Percentiles rank a stretch among this genome's conserved stretches.
phyloP scores from a whole-genome alignment of 805 yeast species.

The Ogataea degrootiae region DNA sequence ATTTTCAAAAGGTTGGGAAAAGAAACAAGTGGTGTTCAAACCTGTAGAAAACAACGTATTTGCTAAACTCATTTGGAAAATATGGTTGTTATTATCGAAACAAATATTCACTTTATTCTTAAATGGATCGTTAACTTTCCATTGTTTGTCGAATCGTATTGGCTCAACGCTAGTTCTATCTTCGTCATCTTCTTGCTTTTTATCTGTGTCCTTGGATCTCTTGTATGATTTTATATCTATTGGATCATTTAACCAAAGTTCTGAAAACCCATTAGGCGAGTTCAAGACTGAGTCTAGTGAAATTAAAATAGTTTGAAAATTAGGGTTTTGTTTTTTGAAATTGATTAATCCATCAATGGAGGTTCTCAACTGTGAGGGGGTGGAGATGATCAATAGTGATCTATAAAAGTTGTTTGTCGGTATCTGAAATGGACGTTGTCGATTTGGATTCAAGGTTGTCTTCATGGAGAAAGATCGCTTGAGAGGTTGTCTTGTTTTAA shows the following conservation, averaged over 20 bases:
- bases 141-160: conserved; percentile 9
- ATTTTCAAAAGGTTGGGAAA: conserved; percentile 8
- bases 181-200: not conserved
- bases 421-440: not conserved
- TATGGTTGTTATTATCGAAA: not conserved
- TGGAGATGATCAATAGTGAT: conserved; percentile 24
- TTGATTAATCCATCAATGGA: conserved; percentile 11
- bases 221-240: conserved; percentile 10
- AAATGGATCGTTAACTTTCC: conserved; percentile 7
- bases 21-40: conserved; percentile 22
- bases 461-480: conserved; percentile 8
- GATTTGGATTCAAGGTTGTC: conserved; percentile 21
- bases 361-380: conserved; percentile 24
- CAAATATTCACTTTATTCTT: not conserved
- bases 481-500: not conserved
- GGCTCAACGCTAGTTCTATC: conserved; percentile 7
- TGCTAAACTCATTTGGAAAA: conserved; percentile 13
- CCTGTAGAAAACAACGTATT: conserved; percentile 26
- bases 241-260: conserved; percentile 22
- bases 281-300: conserved; percentile 27
- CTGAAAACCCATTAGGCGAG: conserved; percentile 22
- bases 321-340: conserved; percentile 6
- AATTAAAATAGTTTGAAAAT: conserved; percentile 16
- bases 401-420: not conserved
- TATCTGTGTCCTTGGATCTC: conserved; percentile 5